Conservation (phyloP, 148 eudicot species). For the Rhododendron kiyosumense region DNA sequence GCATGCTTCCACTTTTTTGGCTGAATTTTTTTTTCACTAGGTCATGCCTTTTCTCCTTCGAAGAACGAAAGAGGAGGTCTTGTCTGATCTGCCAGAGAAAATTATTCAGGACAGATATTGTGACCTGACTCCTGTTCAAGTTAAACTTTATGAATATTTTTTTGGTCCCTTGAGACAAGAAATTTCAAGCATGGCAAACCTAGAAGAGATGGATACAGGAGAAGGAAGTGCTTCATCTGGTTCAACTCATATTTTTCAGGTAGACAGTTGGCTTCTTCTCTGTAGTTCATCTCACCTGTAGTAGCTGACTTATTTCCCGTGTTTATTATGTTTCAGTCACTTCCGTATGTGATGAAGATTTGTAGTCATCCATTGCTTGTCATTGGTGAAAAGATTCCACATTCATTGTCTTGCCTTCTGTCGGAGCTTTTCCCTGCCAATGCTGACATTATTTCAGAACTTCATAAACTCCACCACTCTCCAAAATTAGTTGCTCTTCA, state of each 20-base stretch:
- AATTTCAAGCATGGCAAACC: conserved; percentile 65
- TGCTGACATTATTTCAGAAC: conserved; percentile 61
- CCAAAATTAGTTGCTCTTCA: conserved; percentile 96
- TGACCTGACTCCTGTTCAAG: conserved; percentile 86
- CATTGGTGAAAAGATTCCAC: conserved; percentile 61
- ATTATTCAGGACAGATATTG: conserved; percentile 98
- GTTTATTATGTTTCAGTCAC: conserved; percentile 46
- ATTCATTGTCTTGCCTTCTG: conserved; percentile 46
- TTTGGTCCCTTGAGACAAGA: conserved; percentile 85
- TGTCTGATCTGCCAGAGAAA: conserved; percentile 98
- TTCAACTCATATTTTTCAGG: conserved; percentile 95
- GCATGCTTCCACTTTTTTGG: background rate
- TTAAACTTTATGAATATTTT: conserved; percentile 91
- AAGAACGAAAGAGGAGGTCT: conserved; percentile 92
- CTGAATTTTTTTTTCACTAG: conserved; percentile 20
- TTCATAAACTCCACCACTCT: conserved; percentile 86
- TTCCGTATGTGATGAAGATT: conserved; percentile 89
- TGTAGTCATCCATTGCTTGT: conserved; percentile 99
- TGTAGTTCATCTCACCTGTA: background rate
- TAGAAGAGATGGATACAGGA: conserved; percentile 52
- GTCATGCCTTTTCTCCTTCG: conserved; percentile 99
- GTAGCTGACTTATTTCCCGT: conserved; percentile 10
- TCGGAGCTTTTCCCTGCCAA: conserved; percentile 52
- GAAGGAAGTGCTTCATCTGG: conserved; percentile 51
- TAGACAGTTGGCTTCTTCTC: conserved; percentile 1